Evolutionary conservation across 495 filamentous ascomycete genomes (phyloP).

Genomic region (Aspergillus funiculosus): DNA sequence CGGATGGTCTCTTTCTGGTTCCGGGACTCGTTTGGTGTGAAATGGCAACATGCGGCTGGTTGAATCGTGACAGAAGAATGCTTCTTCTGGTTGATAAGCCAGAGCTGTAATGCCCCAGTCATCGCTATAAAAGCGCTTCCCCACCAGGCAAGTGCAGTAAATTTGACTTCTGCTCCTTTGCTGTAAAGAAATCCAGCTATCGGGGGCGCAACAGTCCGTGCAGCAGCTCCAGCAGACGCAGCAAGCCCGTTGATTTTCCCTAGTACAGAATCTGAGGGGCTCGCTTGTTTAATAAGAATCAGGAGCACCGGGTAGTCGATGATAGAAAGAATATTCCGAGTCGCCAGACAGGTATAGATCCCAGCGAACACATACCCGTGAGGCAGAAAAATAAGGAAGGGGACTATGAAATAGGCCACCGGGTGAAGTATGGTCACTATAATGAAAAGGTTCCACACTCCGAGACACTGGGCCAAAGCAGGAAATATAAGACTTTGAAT

Average conservation of each 20-base stretch:
- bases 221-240: slow-evolving; percentile 70
- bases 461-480: slow-evolving; percentile 60
- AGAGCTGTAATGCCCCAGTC: slow-evolving; percentile 62
- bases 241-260: slow-evolving; percentile 79
- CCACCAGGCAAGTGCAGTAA: slow-evolving; percentile 76
- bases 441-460: slow-evolving; percentile 67
- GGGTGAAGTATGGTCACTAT: slow-evolving; percentile 71
- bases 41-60: slow-evolving; percentile 28
- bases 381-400: slow-evolving; percentile 60
- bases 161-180: slow-evolving; percentile 56
- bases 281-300: slow-evolving; percentile 80
- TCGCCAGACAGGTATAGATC: slow-evolving; percentile 65
- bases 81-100: slow-evolving; percentile 53
- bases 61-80: slow-evolving; percentile 34
- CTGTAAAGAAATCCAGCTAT: slow-evolving; percentile 72
- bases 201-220: slow-evolving; percentile 69
- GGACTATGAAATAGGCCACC: slow-evolving; percentile 68
- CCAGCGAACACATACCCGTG: slow-evolving; percentile 51
- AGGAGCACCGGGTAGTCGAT: slow-evolving; percentile 71
- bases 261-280: slow-evolving; percentile 57
- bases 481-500: slow-evolving; percentile 76
- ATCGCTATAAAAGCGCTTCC: slow-evolving; percentile 64
- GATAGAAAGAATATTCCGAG: slow-evolving; percentile 73
- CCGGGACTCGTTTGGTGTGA: slow-evolving; percentile 21
- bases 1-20: slow-evolving; percentile 30